phyloP scores from a whole-genome alignment of 2,329 filamentous ascomycete species.

The Penicillium sp. region DNA sequence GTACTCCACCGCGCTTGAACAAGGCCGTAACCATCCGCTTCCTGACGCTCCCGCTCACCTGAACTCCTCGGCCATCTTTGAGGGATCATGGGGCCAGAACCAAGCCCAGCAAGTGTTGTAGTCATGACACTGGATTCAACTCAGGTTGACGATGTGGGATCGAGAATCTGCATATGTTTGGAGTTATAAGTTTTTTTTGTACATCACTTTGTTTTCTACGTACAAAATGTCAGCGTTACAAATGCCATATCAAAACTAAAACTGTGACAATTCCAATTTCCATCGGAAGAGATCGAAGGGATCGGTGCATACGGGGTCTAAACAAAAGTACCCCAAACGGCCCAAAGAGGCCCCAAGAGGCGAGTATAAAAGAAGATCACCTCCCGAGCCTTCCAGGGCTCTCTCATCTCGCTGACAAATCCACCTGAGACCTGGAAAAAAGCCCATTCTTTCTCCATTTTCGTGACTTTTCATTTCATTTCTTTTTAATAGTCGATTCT shows the following conservation, averaged over 20 bases:
- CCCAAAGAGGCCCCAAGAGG: too few species aligned
- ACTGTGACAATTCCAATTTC: too few species aligned
- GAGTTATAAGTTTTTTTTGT: neutral
- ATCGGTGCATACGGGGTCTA: too few species aligned
- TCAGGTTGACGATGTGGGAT: too few species aligned
- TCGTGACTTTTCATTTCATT: neutral
- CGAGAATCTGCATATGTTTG: too few species aligned
- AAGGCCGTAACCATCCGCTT: constrained; percentile 17
- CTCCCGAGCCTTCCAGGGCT: too few species aligned
- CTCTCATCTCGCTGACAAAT: neutral
- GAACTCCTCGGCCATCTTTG: constrained; percentile 14
- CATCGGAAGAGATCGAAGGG: too few species aligned
- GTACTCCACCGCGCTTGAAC: constrained; percentile 34
- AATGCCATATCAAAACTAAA: too few species aligned
- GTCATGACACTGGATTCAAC: neutral
- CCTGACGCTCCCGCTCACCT: constrained; percentile 8
- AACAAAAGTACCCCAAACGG: too few species aligned
- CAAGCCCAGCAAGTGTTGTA: constrained; percentile 25
- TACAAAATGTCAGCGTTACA: neutral
- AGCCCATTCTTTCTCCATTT: neutral
- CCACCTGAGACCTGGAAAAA: neutral
- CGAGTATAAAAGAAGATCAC: too few species aligned
- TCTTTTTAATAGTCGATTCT: neutral
- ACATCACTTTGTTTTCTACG: neutral
- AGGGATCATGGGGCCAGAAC: constrained; percentile 16